phyloP scores from a whole-genome alignment of 306 rosid species.

The Quillaja saponaria region DNA sequence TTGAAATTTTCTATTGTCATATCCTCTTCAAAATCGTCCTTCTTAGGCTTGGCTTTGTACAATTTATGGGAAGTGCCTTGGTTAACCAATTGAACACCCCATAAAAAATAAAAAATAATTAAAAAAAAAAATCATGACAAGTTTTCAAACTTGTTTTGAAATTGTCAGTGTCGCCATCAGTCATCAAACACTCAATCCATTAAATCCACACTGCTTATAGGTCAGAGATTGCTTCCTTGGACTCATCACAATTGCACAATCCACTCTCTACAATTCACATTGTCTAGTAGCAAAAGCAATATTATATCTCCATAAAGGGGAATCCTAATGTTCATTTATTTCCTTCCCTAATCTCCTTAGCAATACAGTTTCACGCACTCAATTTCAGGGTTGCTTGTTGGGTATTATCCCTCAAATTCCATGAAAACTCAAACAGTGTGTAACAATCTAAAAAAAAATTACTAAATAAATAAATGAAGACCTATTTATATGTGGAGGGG shows the following conservation, averaged over 20 bases:
- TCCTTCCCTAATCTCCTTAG: no score
- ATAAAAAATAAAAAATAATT: background rate
- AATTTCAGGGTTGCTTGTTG: no score
- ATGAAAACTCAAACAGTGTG: no score
- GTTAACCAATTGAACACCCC: constrained; percentile 23
- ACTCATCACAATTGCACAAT: constrained; percentile 91
- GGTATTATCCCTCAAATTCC: no score
- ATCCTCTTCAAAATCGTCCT: constrained; percentile 22
- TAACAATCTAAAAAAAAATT: no score
- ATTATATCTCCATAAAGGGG: no score
- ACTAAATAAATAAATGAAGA: no score
- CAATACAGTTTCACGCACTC: no score
- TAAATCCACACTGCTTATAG: constrained; percentile 89
- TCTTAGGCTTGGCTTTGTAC: constrained; percentile 27
- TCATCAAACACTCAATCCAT: constrained; percentile 76
- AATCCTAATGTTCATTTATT: no score
- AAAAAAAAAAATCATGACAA: background rate
- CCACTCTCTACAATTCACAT: no score
- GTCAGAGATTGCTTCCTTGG: constrained; percentile 92
- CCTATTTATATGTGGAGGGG: no score
- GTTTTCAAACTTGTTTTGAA: constrained; percentile 15
- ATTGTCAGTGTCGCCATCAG: background rate
- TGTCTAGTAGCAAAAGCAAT: no score
- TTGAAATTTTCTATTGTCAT: constrained; percentile 9
- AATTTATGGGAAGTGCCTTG: constrained; percentile 24